Percentiles rank a stretch among this genome's conserved stretches.
Evolutionary conservation across 2,329 filamentous ascomycete species (phyloP).

Genomic region (Dryadomyces quercivorus): DNA sequence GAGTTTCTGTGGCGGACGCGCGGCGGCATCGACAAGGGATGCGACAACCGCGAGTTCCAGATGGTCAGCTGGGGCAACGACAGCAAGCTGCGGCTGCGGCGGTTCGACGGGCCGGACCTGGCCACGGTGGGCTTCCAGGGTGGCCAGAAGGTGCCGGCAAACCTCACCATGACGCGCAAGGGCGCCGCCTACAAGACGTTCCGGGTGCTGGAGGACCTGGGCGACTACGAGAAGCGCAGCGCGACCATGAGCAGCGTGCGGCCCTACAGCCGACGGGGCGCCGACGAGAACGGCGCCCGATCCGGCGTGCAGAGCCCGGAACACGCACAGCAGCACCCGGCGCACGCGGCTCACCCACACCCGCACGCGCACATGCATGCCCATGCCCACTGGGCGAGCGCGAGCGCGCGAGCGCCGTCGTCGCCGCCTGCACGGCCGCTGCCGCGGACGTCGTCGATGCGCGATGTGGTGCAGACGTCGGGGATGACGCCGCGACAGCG

Average conservation of each 20-base stretch:
- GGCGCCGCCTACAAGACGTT: conserved; percentile 81
- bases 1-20: conserved; percentile 85
- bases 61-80: conserved; percentile 89
- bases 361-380: background rate
- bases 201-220: conserved; percentile 53
- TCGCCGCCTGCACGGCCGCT: background rate
- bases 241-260: conserved; percentile 51
- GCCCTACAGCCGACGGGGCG: conserved; percentile 25
- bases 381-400: background rate
- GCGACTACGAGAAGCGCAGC: conserved; percentile 43
- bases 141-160: conserved; percentile 51
- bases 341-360: background rate
- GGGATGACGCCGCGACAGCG: conserved; percentile 25
- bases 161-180: conserved; percentile 63
- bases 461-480: conserved; percentile 16
- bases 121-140: conserved; percentile 61
- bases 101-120: conserved; percentile 52
- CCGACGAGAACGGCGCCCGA: conserved; percentile 15
- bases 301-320: background rate
- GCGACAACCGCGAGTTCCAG: conserved; percentile 82
- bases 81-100: conserved; percentile 67
- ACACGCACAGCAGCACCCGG: background rate
- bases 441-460: conserved; percentile 6
- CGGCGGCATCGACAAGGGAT: conserved; percentile 52
- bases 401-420: background rate